Evolutionary conservation across 2,329 filamentous ascomycete species (phyloP), one percentile per base, ranked within the genome.

Genomic region (Aspergillus neoniger): DNA sequence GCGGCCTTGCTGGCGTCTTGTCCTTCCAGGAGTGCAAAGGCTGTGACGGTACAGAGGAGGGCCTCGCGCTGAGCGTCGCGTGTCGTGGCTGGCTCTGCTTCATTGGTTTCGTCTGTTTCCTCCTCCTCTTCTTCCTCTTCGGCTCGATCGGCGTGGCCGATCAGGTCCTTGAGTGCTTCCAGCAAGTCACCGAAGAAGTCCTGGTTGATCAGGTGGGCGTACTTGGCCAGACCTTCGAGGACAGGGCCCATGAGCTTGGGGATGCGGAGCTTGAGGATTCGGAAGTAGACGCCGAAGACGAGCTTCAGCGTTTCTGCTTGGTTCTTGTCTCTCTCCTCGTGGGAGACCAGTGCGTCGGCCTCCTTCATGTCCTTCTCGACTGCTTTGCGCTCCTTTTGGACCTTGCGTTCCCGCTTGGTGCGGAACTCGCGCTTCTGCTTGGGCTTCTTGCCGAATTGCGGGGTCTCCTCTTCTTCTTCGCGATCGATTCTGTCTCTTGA

Each of bases 131-230:
- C 81, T 15, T 70, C 73, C n/a, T 79, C 72, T 17, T 77, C 71
- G 14, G 73, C 68, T 19, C 71, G 69, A 48, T 89, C 85, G 55
- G 90, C 89, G 67, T 93, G 86, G 4, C 87, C 86, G 69, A 98
- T 94, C 48, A 99, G 85, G 65, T 99, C 95, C 76, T 96, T 96
- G 41, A 99, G 82, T 0, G 92, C 94, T 77, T 98, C 95, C 10
- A 99, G 85, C 30, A 99, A 83, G 73, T 99, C 95, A 28, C 94
- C 95, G 70, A 99, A 99, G 81, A 99, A 98, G 74, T 99, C 92
- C 73, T 99, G 92, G 79, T 99, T 99, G 83, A 99, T 99, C 61
- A 99, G 84, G 74, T 97, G 95, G 3, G 93, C 89, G 73, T 96
- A 99, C 73, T 92, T 92, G 54, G 94, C 93, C 21, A 99, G 81